Base-by-base conservation (phyloP, 2,329 filamentous ascomycete genomes). In the Trichophyton mentagrophytes region DNA sequence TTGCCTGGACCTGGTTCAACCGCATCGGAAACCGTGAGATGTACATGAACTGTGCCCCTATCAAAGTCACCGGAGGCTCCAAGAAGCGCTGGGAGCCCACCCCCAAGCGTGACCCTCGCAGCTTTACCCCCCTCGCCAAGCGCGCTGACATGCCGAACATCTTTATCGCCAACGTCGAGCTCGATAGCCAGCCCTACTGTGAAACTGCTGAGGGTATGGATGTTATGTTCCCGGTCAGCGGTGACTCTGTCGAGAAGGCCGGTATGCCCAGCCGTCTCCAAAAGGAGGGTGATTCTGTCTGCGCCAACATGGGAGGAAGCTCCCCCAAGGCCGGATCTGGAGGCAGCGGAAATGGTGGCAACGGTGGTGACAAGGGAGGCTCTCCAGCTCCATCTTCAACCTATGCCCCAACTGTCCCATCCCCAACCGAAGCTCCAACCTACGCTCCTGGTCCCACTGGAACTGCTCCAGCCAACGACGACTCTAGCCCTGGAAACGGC, bases 1-100 rank as follows among this genome's bases (percentile, higher is more conserved):
- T 97, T 3, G 89, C 89, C 0, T 97, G 91, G 90, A 90, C 90
- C 0, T 97, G 93, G 93, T 84, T 95, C 74, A 97, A 97, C 74
- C 87, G 87, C 62, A 69, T 95, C 8, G 93, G 93, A 2, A 96
- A 96, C 77, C 86, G 91, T 0, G 93, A 97, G 71, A 90, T 96
- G 81, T 96, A 97, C 80, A 95, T 96, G 90, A 95, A 96, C 80
- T 99, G 92, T 67, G 89, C 87, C 0, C 84, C 89, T 0, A 73
- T 95, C 56, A 81, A 79, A 0, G 79, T 97, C 25, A 82, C 73
- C 3, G 74, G 76, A 22, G 73, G 73, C 59, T 81, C 83, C 47
- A 68, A 69, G 64, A 67, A 69, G 60, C 64, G 64, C 33, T 64
- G 66, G 38, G 81, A 59, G 9, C 64, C 64, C 1, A 60, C 61